Conservation (phyloP, 495 filamentous ascomycete genomes). For the Penicillium egyptiacum region DNA sequence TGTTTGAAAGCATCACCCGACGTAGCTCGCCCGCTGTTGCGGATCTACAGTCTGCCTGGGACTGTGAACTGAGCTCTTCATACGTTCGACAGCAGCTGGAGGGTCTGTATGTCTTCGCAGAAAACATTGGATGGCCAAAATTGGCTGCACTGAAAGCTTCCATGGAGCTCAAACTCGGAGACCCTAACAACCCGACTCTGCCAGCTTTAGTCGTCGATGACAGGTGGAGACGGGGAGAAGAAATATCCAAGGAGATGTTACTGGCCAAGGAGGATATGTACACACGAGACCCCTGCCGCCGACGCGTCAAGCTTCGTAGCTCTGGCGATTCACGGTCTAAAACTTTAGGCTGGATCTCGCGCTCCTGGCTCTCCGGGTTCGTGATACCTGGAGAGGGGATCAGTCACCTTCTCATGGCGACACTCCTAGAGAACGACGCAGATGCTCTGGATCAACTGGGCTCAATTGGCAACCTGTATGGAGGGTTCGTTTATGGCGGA, state of each 20-base stretch:
- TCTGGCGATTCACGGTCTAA: constrained; percentile 19
- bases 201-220: constrained; percentile 2
- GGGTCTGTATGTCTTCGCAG: constrained; percentile 52
- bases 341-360: constrained; percentile 72
- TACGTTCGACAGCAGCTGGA: constrained; percentile 47
- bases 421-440: constrained; percentile 72
- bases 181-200: constrained; percentile 15
- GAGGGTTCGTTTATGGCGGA: constrained; percentile 70
- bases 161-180: constrained; percentile 18
- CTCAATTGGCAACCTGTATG: constrained; percentile 67
- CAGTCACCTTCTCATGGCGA: constrained; percentile 74
- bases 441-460: constrained; percentile 65
- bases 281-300: constrained; percentile 29
- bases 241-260: constrained; percentile 1
- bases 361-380: constrained; percentile 75
- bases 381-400: constrained; percentile 74
- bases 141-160: constrained; percentile 35
- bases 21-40: constrained; percentile 19
- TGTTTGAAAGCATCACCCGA: constrained; percentile 30
- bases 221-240: neutral
- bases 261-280: constrained; percentile 33
- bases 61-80: constrained; percentile 40
- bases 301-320: constrained; percentile 31
- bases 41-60: constrained; percentile 34
- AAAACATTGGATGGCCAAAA: constrained; percentile 52